Conservation (phyloP, 2,329 filamentous ascomycete species). For the Lasiodiplodia sp. region DNA sequence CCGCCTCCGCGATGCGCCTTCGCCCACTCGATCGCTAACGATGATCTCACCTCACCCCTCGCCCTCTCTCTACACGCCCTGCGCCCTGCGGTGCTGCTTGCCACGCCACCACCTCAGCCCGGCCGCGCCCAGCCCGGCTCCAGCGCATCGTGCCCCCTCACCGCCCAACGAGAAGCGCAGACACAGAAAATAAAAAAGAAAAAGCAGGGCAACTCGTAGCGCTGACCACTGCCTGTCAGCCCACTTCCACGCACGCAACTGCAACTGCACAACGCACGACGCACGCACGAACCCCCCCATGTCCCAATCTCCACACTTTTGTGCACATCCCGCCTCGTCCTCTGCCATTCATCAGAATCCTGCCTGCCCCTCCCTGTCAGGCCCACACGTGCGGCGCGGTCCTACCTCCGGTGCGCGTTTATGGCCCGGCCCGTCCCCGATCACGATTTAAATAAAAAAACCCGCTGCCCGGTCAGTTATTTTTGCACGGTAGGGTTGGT, state of each 20-base stretch:
- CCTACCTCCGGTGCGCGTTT: slow-evolving; percentile 15
- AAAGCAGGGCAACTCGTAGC: background rate
- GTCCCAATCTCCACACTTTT: background rate
- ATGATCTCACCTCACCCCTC: background rate
- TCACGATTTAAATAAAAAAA: background rate
- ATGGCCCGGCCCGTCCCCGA: slow-evolving; percentile 23
- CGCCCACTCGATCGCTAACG: background rate
- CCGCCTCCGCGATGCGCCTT: too few relatives aligned
- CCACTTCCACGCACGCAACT: background rate
- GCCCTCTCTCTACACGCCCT: background rate
- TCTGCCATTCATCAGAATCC: background rate
- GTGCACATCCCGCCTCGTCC: background rate
- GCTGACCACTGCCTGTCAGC: background rate
- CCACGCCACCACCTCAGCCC: background rate
- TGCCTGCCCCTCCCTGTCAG: background rate
- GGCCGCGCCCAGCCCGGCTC: background rate
- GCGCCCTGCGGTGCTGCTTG: background rate
- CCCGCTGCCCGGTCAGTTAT: background rate
- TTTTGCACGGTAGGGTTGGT: slow-evolving; percentile 2
- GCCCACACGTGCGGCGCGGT: background rate
- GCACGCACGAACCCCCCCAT: background rate
- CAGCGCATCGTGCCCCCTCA: background rate
- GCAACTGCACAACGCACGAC: background rate
- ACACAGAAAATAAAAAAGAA: background rate
- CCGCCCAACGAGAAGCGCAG: background rate